Evolutionary conservation across 306 rosid species (phyloP).

Genomic region (Hippophae tibetana): DNA sequence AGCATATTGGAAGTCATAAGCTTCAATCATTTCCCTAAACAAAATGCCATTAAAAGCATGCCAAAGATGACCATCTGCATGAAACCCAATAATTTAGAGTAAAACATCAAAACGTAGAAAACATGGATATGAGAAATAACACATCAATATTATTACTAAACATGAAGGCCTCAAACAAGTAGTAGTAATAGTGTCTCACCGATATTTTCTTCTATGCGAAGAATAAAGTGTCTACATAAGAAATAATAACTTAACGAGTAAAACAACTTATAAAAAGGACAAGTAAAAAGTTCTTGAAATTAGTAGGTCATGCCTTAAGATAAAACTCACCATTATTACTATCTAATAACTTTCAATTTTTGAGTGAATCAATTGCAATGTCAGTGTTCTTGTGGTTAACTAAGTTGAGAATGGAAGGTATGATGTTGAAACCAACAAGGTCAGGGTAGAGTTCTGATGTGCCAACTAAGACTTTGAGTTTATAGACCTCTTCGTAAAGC

Average conservation of each 20-base stretch:
- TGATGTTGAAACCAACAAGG: slow-evolving; percentile 25
- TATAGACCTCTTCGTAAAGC: slow-evolving; percentile 82
- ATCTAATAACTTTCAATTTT: no score
- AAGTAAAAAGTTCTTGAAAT: no score
- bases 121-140: background rate
- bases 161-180: slow-evolving; percentile 13
- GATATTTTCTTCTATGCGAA: slow-evolving; percentile 89
- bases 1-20: slow-evolving; percentile 97
- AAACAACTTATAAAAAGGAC: slow-evolving; percentile 8
- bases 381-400: no score
- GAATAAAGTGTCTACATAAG: slow-evolving; percentile 81
- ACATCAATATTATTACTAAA: background rate
- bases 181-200: slow-evolving; percentile 43
- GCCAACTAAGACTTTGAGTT: slow-evolving; percentile 72
- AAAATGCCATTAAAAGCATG: slow-evolving; percentile 95
- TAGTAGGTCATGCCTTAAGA: no score
- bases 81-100: background rate
- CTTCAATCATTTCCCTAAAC: slow-evolving; percentile 91
- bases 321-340: no score
- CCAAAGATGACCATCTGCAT: slow-evolving; percentile 76
- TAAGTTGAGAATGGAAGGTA: no score
- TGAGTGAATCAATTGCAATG: no score
- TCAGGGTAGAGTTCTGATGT: slow-evolving; percentile 85
- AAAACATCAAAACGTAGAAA: background rate
- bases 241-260: background rate